Percentiles rank a stretch among this genome's conserved stretches.
Conservation (phyloP, 306 rosid species). For the Trifolium dubium region DNA sequence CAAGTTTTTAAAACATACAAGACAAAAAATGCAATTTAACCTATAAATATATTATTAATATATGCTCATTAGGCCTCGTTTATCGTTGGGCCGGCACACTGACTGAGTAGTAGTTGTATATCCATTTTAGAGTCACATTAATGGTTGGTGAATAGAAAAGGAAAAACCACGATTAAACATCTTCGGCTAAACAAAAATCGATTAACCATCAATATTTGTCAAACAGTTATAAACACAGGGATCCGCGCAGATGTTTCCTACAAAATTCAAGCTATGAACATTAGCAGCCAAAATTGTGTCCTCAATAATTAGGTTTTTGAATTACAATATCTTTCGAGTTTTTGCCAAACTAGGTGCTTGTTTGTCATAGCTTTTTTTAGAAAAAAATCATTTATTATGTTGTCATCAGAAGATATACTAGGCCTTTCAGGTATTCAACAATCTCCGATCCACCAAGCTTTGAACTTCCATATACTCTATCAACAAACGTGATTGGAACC, state of each 20-base stretch:
- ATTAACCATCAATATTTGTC: slow-evolving; percentile 1
- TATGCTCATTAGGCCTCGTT: no score
- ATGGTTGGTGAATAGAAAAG: not conserved
- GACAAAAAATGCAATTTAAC: no score
- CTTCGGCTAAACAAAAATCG: slow-evolving; percentile 16
- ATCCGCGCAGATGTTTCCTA: slow-evolving; percentile 20
- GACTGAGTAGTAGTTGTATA: not conserved
- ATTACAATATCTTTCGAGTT: slow-evolving; percentile 32
- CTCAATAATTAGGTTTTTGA: not conserved
- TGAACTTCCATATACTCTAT: slow-evolving; percentile 91
- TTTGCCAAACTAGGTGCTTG: slow-evolving; percentile 32
- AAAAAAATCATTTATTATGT: slow-evolving; percentile 61
- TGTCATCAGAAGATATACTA: slow-evolving; percentile 74
- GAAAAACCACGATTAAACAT: slow-evolving; percentile 5
- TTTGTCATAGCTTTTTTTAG: no score
- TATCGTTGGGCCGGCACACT: no score
- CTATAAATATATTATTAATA: no score
- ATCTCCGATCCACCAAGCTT: slow-evolving; percentile 99
- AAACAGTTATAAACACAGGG: slow-evolving; percentile 9
- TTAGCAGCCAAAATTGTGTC: slow-evolving; percentile 21
- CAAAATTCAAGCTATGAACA: slow-evolving; percentile 14
- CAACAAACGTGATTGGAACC: slow-evolving; percentile 98
- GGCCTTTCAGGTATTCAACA: slow-evolving; percentile 92
- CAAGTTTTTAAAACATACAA: no score
- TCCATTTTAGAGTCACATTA: not conserved